Percentiles rank a stretch among this genome's conserved stretches.
Conservation (phyloP, 2,329 filamentous ascomycete genomes). For the Colletotrichum sp. region DNA sequence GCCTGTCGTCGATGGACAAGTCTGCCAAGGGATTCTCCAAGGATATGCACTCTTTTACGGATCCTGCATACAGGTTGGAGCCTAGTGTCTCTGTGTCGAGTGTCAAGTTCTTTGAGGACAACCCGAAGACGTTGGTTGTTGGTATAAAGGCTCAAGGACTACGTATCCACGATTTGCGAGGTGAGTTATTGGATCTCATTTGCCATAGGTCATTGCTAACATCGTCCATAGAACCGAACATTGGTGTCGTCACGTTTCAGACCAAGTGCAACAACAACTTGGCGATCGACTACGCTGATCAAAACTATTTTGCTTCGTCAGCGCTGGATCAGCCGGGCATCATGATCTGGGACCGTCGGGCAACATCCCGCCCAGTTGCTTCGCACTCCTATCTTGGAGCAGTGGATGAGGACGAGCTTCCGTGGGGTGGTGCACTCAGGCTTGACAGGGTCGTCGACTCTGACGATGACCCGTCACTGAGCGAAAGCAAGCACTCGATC, state of each 20-base stretch:
- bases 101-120: slow-evolving; percentile 81
- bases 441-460: slow-evolving; percentile 63
- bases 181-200: slow-evolving; percentile 41
- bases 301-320: slow-evolving; percentile 85
- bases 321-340: slow-evolving; percentile 76
- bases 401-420: slow-evolving; percentile 64
- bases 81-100: slow-evolving; percentile 79
- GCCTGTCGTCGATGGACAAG: slow-evolving; percentile 56
- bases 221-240: slow-evolving; percentile 49
- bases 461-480: slow-evolving; percentile 53
- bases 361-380: slow-evolving; percentile 56
- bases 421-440: slow-evolving; percentile 67
- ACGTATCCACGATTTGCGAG: slow-evolving; percentile 79
- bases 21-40: slow-evolving; percentile 54
- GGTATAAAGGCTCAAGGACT: slow-evolving; percentile 79
- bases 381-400: slow-evolving; percentile 62
- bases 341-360: slow-evolving; percentile 79
- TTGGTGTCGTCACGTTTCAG: slow-evolving; percentile 60
- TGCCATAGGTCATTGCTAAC: slow-evolving; percentile 20
- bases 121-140: slow-evolving; percentile 76
- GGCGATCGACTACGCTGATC: slow-evolving; percentile 79
- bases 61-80: slow-evolving; percentile 65
- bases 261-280: slow-evolving; percentile 75
- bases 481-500: slow-evolving; percentile 63
- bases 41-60: slow-evolving; percentile 54